These are phyloP conservation scores for Suillus occidentalis DNA, from an alignment of 768 basidiomycete genomes.

Conservation along the genomic window DNA sequence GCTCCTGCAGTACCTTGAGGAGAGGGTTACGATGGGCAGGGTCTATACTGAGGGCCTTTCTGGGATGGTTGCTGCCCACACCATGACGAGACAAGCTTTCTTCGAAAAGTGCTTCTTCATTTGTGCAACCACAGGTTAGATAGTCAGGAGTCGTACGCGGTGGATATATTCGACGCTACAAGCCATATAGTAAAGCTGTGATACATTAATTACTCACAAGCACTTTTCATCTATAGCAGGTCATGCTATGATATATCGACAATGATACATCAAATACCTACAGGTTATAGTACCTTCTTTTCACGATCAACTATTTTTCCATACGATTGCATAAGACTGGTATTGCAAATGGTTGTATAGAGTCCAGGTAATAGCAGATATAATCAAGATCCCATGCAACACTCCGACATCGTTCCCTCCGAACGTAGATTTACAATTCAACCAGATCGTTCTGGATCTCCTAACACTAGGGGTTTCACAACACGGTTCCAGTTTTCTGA, in stretches of 20 bases:
- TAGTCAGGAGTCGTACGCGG: slow-evolving; percentile 81
- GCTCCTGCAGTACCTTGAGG: slow-evolving; percentile 64
- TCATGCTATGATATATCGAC: too few relatives aligned
- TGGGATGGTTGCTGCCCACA: slow-evolving; percentile 81
- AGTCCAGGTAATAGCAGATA: neutral
- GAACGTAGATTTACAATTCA: neutral
- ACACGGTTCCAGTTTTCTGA: slow-evolving; percentile 79
- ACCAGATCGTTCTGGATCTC: slow-evolving; percentile 27
- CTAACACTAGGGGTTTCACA: slow-evolving; percentile 57
- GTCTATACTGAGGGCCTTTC: slow-evolving; percentile 86
- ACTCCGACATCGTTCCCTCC: neutral
- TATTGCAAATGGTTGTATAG: neutral
- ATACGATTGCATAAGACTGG: neutral
- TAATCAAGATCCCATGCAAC: neutral
- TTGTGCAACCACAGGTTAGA: slow-evolving; percentile 86
- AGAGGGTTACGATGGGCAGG: slow-evolving; percentile 82
- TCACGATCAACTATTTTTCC: neutral
- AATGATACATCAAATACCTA: too few relatives aligned
- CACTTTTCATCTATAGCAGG: too few relatives aligned
- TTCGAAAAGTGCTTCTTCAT: slow-evolving; percentile 84
- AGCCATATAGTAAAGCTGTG: too few relatives aligned
- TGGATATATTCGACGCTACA: slow-evolving; percentile 67
- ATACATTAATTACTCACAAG: too few relatives aligned
- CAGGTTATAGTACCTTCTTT: too few relatives aligned
- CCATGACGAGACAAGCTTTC: slow-evolving; percentile 77